Base-by-base conservation (phyloP, 1,139 yeast genomes). In the Oligophagozyma castellii region DNA sequence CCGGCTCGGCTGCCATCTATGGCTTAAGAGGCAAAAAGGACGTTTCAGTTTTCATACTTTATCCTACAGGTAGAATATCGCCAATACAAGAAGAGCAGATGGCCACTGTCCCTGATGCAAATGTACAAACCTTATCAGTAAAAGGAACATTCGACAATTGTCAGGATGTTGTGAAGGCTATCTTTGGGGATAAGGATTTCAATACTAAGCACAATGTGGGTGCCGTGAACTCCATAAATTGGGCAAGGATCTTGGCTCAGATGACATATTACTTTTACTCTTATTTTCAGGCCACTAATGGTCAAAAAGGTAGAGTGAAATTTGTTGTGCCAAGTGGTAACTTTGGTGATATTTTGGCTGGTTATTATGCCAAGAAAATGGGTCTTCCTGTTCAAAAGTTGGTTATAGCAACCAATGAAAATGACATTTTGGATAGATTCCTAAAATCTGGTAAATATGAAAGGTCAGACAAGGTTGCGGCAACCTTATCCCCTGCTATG, bases 201-300 rank as follows among this genome's bases (percentile, higher is more conserved):
- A 89, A 89, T 58, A 68, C 67, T 43, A 77, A 75, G 56, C 80
- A 84, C 60, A 95, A 86, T 48, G 79, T 89, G 34, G 98, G 96
- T 46, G 98, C 98, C 12, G 95, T 89, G 36, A 89, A 89, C 61
- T 86, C 96, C 29, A 89, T 89, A 55, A 89, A 89, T 65, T 89
- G 98, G 98, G 96, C 98, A 4, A 78, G 98, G 61, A 89, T 89
- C 42, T 67, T 89, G 45, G 95, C 98, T 24, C 98, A 89, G 61
- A 89, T 84, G 58, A 86, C 98, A 10, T 89, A 89, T 60, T 89
- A 89, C 63, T 86, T 83, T 65, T 74, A 79, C 58, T 73, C 96
- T 3, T 92, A 74, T 63, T 86, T 89, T 68, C 74, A 74, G 51
- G 65, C 84, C 36, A 70, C 70, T 43, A 48, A 58, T 31, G 49